These are phyloP conservation scores for Neltuma alba DNA, from an alignment of 306 rosid species.

Conservation along the genomic window DNA sequence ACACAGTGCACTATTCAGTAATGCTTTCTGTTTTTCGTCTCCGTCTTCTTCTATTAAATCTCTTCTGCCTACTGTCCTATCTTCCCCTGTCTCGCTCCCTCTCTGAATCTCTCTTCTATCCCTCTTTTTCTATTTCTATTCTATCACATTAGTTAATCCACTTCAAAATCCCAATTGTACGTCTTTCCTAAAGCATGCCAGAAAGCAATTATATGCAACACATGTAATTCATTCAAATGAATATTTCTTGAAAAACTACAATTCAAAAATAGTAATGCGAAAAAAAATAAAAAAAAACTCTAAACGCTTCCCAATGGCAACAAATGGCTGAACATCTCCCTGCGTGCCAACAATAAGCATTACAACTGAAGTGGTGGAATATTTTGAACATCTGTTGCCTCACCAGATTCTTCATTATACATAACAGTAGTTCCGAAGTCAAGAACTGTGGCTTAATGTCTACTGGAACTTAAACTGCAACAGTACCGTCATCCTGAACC, in stretches of 20 bases:
- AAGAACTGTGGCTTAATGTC: slow-evolving; percentile 44
- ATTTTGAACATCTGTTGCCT: slow-evolving; percentile 39
- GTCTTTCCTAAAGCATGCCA: slow-evolving; percentile 29
- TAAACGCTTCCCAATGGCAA: slow-evolving; percentile 86
- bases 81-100: no score
- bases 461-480: slow-evolving; percentile 69
- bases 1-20: no score
- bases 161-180: slow-evolving; percentile 19
- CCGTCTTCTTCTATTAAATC: no score
- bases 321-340: slow-evolving; percentile 96
- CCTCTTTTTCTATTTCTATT: no score
- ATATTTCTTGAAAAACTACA: slow-evolving; percentile 11
- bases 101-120: no score
- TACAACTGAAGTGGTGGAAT: slow-evolving; percentile 72
- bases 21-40: no score
- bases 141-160: slow-evolving; percentile 11
- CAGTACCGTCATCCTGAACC: slow-evolving; percentile 72
- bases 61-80: no score
- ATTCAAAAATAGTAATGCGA: slow-evolving; percentile 13
- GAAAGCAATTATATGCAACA: slow-evolving; percentile 1
- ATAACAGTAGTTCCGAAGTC: slow-evolving; percentile 45
- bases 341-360: slow-evolving; percentile 95
- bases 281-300: slow-evolving; percentile 53
- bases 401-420: slow-evolving; percentile 34
- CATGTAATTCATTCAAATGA: slow-evolving; percentile 21